Percentiles rank a stretch among this genome's conserved stretches.
phyloP scores from a whole-genome alignment of 2,329 filamentous ascomycete species.

The Calonectria pauciramosa region DNA sequence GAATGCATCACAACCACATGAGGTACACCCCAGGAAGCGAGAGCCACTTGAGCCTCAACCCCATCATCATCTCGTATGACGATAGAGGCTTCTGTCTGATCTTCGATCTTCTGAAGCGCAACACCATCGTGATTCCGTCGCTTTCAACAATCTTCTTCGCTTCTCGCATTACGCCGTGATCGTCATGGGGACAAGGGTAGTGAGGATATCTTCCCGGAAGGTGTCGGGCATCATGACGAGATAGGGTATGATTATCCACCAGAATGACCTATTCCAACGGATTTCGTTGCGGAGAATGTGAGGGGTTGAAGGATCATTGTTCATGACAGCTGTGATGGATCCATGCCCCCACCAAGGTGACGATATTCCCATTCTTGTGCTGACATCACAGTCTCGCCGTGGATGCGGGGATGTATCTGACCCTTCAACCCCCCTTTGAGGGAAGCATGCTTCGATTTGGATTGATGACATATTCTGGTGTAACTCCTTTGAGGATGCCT shows the following conservation, averaged over 20 bases:
- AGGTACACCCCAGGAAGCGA: constrained; percentile 14
- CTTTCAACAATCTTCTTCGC: neutral
- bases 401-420: neutral
- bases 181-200: neutral
- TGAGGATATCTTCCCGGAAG: neutral
- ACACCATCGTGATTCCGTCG: constrained; percentile 1
- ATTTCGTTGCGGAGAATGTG: neutral
- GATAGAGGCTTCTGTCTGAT: neutral
- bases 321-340: neutral
- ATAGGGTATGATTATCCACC: neutral
- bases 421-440: neutral
- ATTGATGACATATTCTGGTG: neutral
- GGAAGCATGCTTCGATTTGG: neutral
- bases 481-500: too few species aligned
- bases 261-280: neutral
- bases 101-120: constrained; percentile 18
- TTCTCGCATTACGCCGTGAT: neutral
- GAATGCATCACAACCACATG: constrained; percentile 32
- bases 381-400: neutral
- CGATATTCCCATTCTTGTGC: neutral
- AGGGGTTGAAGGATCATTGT: neutral
- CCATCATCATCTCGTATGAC: constrained; percentile 28
- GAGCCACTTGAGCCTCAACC: constrained; percentile 22
- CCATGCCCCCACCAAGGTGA: neutral
- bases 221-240: neutral